A percentile compares a stretch with the other conserved stretches of the same genome.
Evolutionary conservation across 129 eudicot species (phyloP).

Genomic region (Silybum marianum): DNA sequence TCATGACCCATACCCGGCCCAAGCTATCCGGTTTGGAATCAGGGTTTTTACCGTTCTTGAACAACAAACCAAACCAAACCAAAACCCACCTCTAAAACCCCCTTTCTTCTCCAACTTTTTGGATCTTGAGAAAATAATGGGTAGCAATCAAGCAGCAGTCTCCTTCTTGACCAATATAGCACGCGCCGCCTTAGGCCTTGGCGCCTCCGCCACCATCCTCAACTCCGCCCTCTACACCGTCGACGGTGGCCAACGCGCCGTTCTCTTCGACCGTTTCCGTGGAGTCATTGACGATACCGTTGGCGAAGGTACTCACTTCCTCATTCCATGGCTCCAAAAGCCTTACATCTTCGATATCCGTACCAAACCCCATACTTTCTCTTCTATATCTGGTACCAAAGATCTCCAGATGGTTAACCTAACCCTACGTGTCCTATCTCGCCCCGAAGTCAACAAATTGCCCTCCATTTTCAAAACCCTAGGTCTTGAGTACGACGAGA

Average conservation of each 20-base stretch:
- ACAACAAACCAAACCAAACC: slow-evolving; percentile 23
- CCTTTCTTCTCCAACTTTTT: slow-evolving; percentile 17
- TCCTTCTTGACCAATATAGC: slow-evolving; percentile 73
- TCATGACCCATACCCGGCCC: slow-evolving; percentile 14
- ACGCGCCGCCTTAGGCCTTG: slow-evolving; percentile 80
- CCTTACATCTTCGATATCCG: slow-evolving; percentile 95
- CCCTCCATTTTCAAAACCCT: slow-evolving; percentile 73
- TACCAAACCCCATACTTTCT: slow-evolving; percentile 78
- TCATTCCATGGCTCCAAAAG: slow-evolving; percentile 80
- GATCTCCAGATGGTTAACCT: slow-evolving; percentile 97
- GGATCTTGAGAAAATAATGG: slow-evolving; percentile 31
- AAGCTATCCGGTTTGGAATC: not conserved
- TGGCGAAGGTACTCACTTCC: slow-evolving; percentile 95
- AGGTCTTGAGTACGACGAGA: slow-evolving; percentile 87
- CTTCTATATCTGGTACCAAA: slow-evolving; percentile 84
- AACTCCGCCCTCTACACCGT: slow-evolving; percentile 89
- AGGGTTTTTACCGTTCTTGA: slow-evolving; percentile 17
- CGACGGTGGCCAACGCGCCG: slow-evolving; percentile 96
- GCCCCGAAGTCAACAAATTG: slow-evolving; percentile 65
- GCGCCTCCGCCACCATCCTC: slow-evolving; percentile 60
- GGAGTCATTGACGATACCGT: slow-evolving; percentile 72
- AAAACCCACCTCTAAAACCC: slow-evolving; percentile 33
- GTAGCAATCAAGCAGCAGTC: slow-evolving; percentile 61
- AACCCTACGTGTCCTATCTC: slow-evolving; percentile 82
- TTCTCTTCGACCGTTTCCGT: slow-evolving; percentile 85